Base-by-base conservation (phyloP, 2,329 filamentous ascomycete genomes). In the Colletotrichum brevisporum region DNA sequence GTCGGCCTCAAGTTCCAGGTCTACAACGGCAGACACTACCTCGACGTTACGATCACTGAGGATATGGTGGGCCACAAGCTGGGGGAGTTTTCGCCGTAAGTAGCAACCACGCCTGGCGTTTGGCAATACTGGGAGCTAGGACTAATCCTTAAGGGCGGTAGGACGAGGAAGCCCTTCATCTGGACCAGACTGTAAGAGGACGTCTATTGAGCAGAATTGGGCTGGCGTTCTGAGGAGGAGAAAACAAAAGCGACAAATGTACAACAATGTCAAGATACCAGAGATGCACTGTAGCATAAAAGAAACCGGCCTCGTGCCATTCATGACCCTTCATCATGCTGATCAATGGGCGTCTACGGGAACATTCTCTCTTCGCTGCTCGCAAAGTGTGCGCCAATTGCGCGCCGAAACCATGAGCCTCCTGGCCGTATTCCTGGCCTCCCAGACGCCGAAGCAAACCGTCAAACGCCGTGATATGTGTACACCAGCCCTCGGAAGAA, bases 21-120 rank as follows among this genome's bases (percentile, higher is more conserved):
- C 69, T 92, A 98, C 84, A 97, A 97, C 79, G 95, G 95, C 76
- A 97, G 96, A 84, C 88, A 88, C 39, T 97, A 97, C 81, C 83
- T 91, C 75, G 93, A 96, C 74, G 87, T 97, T 63, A 87, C 86
- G 73, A 92, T 98, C 72, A 97, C 94, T 16, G 95, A 97, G 79
- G 93, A 97, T 77, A 98, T 98, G 95, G 95, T 98, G 57, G 95
- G 95, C 62, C 92, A 96, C 82, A 98, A 97, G 83, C 86, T 98
- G 74, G 95, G 95, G 75, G 95, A 98, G 83, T 98, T 97, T 80
- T 91, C 94, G 71, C 85, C 89, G 94, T 97, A 88, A 77, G 94
- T 89, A 57, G 51, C 31, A 36, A 31, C 41, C 53, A 62, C 45
- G 21, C 6, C n/a, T 51, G 13, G 58, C 24, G 26, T 41, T 12